phyloP scores from a whole-genome alignment of 2,329 filamentous ascomycete genomes.

The Cadophora luteo-olivacea region DNA sequence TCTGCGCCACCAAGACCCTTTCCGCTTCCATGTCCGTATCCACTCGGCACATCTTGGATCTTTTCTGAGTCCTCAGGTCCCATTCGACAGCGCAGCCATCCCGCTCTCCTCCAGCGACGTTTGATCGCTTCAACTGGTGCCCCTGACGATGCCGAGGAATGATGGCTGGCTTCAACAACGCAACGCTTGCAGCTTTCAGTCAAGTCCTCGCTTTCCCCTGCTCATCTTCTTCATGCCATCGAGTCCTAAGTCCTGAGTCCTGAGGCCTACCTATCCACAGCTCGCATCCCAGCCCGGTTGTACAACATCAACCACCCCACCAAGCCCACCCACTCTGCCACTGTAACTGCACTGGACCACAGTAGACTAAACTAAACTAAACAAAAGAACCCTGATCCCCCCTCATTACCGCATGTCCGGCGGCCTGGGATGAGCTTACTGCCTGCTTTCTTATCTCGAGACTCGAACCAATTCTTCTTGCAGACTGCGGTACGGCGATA shows the following conservation, averaged over 20 bases:
- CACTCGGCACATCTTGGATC: conserved; percentile 7
- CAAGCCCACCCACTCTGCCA: neutral
- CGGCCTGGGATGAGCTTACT: neutral
- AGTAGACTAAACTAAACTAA: neutral
- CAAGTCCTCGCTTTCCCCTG: conserved; percentile 6
- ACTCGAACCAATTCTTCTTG: neutral
- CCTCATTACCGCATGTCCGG: conserved; percentile 10
- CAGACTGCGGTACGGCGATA: neutral
- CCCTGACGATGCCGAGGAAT: conserved; percentile 1
- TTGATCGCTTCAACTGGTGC: neutral
- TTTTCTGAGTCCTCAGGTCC: neutral
- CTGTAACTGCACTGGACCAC: neutral
- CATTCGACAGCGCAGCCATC: neutral
- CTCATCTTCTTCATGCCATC: conserved; percentile 5
- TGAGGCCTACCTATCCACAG: neutral
- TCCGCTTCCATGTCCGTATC: neutral
- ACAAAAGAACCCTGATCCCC: conserved; percentile 3
- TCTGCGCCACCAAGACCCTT: conserved; percentile 5
- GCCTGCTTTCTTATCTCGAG: neutral
- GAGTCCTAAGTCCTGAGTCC: neutral
- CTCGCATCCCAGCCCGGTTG: neutral
- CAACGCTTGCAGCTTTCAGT: neutral
- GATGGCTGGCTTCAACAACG: neutral
- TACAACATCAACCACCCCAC: neutral
- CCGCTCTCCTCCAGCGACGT: neutral